Base-by-base conservation (phyloP, 345 rosid species). In the Eucalyptus virginea region DNA sequence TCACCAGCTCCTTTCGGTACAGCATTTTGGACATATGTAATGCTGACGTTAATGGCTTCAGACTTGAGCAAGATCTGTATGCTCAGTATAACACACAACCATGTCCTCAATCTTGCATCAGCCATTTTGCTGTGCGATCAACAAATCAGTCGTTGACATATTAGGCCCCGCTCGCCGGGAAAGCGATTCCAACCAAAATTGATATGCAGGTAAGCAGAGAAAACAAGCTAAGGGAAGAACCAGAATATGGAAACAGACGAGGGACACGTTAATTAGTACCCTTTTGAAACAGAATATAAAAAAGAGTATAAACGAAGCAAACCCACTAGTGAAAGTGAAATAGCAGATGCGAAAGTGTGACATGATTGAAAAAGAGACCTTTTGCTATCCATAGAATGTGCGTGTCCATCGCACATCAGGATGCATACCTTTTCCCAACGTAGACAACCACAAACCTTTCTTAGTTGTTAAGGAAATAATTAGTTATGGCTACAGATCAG, bases 1-100 rank as follows among this genome's bases (percentile, higher is more conserved):
- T 90, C 89, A 98, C 99, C 99, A 54, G 98, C 99, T 90, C 99
- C 99, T 92, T 93, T 96, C 11, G 94, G 93, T 17, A 95, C 96
- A 34, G 97, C 99, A 91, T 89, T 95, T 50, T 87, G 87, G 58
- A 97, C 94, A 88, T 88, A 93, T 45, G 98, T 95, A 86, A 96
- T 98, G 86, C 87, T 91, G 13, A 94, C 97, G 87, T 90, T 88
- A 80, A 91, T 89, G 54, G 94, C 96, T 56, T 96, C 90, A 62
- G 94, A 85, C 86, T 89, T 93, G 89, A 91, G 86, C 60, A 94
- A 69, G 77, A 92, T 26, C 86, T 95, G 60, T 80, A 93, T 91
- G 91, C 88, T 92, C 40, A 90, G 89, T 62, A 94, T 47, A 67
- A 93, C 88, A 60, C 87, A 87, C 83, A 92, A 89, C 93, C 95